These are phyloP conservation scores for Cyberlindnera amylophila DNA, from an alignment of 805 yeast species.

Conservation along the genomic window DNA sequence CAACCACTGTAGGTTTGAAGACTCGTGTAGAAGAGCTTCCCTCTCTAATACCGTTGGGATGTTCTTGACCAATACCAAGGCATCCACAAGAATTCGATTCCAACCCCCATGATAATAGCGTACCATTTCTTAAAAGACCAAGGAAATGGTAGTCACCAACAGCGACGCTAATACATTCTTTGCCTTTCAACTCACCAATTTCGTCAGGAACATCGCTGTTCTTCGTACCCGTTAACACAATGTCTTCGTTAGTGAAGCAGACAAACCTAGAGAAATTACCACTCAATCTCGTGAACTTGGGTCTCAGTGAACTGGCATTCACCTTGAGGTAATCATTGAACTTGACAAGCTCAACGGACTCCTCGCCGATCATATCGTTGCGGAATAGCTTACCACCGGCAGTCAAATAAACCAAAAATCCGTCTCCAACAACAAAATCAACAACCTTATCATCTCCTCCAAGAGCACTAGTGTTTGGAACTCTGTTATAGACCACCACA, in stretches of 20 bases:
- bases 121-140: constrained; percentile 58
- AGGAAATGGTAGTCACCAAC: constrained; percentile 71
- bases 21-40: constrained; percentile 28
- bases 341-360: constrained; percentile 25
- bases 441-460: constrained; percentile 35
- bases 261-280: constrained; percentile 55
- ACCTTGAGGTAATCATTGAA: constrained; percentile 33
- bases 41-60: constrained; percentile 2
- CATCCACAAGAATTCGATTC: constrained; percentile 65
- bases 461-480: constrained; percentile 38
- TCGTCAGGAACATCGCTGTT: constrained; percentile 31
- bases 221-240: constrained; percentile 18
- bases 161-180: constrained; percentile 49
- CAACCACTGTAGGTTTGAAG: constrained; percentile 40
- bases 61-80: constrained; percentile 57
- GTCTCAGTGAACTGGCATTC: constrained; percentile 17
- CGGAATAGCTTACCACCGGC: constrained; percentile 34
- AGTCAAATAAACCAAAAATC: constrained; percentile 47
- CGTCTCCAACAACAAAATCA: constrained; percentile 57
- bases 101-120: constrained; percentile 61
- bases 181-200: constrained; percentile 41
- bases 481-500: constrained; percentile 36
- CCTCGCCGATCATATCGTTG: constrained; percentile 21
- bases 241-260: constrained; percentile 48
- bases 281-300: constrained; percentile 45